Conservation (phyloP, 305 asterid species). For the Ajuga reptans region DNA sequence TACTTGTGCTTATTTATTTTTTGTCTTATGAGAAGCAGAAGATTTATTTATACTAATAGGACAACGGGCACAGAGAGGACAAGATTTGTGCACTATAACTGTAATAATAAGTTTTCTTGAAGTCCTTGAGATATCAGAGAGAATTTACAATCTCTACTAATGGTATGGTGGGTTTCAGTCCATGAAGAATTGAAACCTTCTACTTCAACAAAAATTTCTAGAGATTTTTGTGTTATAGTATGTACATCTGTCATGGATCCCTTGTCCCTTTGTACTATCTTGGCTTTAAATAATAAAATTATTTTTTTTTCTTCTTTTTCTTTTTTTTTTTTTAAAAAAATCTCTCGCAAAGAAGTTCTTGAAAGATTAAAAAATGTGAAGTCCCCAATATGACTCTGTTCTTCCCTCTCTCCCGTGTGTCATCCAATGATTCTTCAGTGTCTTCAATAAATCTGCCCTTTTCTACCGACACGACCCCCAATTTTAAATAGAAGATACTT, state of each 20-base stretch:
- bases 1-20: not conserved
- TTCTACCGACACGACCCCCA: too few relatives aligned
- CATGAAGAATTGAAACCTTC: not conserved
- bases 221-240: not conserved
- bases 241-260: not conserved
- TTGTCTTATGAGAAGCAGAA: too few relatives aligned
- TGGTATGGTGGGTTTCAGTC: not conserved
- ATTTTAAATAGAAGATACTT: too few relatives aligned
- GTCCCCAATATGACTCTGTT: too few relatives aligned
- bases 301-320: too few relatives aligned
- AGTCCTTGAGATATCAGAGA: not conserved
- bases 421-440: too few relatives aligned
- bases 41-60: not conserved
- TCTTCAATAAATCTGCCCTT: too few relatives aligned
- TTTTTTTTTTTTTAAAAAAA: too few relatives aligned
- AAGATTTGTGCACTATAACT: not conserved
- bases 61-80: too few relatives aligned
- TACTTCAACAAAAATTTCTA: not conserved
- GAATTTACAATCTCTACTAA: not conserved
- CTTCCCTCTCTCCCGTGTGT: too few relatives aligned
- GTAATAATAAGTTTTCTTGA: not conserved
- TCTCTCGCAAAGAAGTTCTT: too few relatives aligned
- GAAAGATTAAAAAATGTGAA: too few relatives aligned
- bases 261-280: not conserved
- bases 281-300: not conserved